Evolutionary conservation across 805 yeast genomes (phyloP), one percentile per base, ranked within the genome.

Genomic region (Saccharomycopsis capsularis): DNA sequence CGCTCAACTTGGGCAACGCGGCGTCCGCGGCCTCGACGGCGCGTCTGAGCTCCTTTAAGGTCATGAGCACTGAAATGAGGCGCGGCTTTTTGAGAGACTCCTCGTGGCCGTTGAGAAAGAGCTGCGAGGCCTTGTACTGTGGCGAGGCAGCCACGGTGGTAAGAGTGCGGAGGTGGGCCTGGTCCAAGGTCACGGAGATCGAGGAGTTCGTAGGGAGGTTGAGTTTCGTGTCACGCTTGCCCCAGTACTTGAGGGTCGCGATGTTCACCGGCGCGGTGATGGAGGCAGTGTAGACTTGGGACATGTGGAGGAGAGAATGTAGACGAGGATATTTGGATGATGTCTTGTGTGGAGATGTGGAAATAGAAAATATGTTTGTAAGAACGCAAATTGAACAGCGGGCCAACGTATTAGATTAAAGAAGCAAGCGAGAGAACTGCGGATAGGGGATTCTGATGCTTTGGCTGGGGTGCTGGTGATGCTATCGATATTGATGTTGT

Each of bases 161-260:
- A 57, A 87, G 72, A 0, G 99, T 90, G 60, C 95, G 77, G 57
- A 93, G 74, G 65, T 93, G 97, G 52, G 82, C 79, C 67, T 91
- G 98, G 3, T 95, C 78, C 55, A 93, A 73, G 7, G 99, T 93
- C 43, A 93, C 96, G 21, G 96, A 87, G 57, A 93, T 89, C 25
- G 97, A 89, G 11, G 95, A 85, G 70, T 93, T 93, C 47, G 99
- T 93, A 43, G 99, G 99, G 46, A 93, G 72, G 63, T 93, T 93
- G 60, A 93, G 77, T 42, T 73, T 71, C 55, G 80, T 82, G 67
- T 93, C 98, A 62, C 99, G 79, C 68, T 93, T 93, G 43, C 99
- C 99, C 99, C 99, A 93, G 71, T 93, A 93, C 69, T 93, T 93
- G 56, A 93, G 75, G 36, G 98, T 93, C 39, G 99, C 99, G 66